Conservation (phyloP, 805 yeast genomes). For the Alloascoidea hylecoeti region DNA sequence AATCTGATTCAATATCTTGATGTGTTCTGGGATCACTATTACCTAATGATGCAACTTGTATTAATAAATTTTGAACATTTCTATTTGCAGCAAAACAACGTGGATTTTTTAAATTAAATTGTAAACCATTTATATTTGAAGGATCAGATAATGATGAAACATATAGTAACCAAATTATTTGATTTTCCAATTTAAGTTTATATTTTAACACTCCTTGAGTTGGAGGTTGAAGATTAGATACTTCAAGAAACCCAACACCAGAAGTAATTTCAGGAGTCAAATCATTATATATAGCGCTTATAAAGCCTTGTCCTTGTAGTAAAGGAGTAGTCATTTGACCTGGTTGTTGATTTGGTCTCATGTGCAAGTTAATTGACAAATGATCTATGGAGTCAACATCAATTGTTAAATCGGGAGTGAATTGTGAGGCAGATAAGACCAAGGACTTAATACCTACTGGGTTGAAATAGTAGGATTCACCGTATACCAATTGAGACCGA, state of each 20-base stretch:
- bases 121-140: constrained; percentile 17
- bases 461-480: constrained; percentile 30
- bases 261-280: constrained; percentile 24
- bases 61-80: constrained; percentile 31
- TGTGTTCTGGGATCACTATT: too few relatives aligned
- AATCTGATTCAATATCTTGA: constrained; percentile 18
- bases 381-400: not conserved
- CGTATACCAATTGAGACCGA: constrained; percentile 48
- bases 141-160: constrained; percentile 31
- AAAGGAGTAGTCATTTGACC: constrained; percentile 19
- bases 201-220: constrained; percentile 36
- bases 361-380: not conserved
- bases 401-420: not conserved
- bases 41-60: constrained; percentile 47
- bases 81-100: constrained; percentile 27
- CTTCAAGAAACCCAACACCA: constrained; percentile 46
- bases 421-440: not conserved
- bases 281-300: constrained; percentile 29
- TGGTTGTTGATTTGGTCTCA: constrained; percentile 17
- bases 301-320: constrained; percentile 49
- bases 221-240: constrained; percentile 24
- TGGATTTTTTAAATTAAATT: constrained; percentile 17
- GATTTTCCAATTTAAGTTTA: constrained; percentile 36
- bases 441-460: constrained; percentile 35
- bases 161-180: constrained; percentile 54